Conservation (phyloP, 1,284 basidiomycete species). For the Volvariella volvacea region DNA sequence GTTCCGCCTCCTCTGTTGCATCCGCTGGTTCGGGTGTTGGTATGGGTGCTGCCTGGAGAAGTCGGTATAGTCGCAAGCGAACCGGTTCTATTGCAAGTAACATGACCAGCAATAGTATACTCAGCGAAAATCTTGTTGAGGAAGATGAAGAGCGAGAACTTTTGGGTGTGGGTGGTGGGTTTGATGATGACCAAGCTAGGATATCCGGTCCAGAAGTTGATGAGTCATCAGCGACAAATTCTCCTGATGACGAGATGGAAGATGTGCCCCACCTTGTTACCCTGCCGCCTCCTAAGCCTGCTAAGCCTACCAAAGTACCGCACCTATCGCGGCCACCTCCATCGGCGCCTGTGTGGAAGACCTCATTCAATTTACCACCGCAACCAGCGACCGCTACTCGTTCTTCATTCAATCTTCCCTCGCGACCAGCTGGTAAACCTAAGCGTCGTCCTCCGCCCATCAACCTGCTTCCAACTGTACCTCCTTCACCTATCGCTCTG, state of each 20-base stretch:
- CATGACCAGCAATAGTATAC: conserved; percentile 54
- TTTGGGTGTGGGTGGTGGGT: conserved; percentile 60
- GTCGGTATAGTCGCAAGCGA: conserved; percentile 60
- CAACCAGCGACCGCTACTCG: conserved; percentile 38
- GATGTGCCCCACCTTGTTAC: conserved; percentile 20
- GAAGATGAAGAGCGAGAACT: conserved; percentile 72
- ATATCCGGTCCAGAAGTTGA: conserved; percentile 20
- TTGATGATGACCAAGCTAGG: conserved; percentile 39
- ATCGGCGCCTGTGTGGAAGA: conserved; percentile 49
- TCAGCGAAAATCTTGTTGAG: conserved; percentile 76
- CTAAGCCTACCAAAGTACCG: conserved; percentile 8
- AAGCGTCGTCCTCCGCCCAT: conserved; percentile 57
- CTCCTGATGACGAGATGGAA: conserved; percentile 37
- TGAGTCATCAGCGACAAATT: conserved; percentile 31
- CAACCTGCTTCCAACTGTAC: conserved; percentile 59
- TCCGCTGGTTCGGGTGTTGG: conserved; percentile 49
- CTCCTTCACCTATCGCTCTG: conserved; percentile 55
- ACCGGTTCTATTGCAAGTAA: conserved; percentile 68
- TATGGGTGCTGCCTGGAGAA: conserved; percentile 61
- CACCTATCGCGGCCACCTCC: conserved; percentile 30
- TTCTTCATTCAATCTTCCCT: conserved; percentile 43
- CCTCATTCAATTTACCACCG: conserved; percentile 40
- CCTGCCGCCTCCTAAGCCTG: conserved; percentile 11
- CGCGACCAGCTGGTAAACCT: conserved; percentile 23
- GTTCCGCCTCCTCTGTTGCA: conserved; percentile 57